phyloP scores from a whole-genome alignment of 768 basidiomycete species.

The Russula dissimulans region DNA sequence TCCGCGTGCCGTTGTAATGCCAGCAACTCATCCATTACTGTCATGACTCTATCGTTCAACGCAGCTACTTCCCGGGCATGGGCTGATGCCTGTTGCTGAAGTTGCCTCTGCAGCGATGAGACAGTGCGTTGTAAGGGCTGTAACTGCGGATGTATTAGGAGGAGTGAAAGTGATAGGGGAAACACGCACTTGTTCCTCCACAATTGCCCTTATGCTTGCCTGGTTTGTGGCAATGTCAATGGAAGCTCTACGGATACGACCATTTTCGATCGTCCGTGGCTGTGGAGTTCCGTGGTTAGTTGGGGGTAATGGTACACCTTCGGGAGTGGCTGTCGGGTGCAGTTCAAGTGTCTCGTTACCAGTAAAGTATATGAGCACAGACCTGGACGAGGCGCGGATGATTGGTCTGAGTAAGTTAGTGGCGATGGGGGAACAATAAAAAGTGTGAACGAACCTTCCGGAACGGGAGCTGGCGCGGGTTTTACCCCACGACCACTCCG shows the following conservation, averaged over 20 bases:
- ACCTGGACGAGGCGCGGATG: not conserved
- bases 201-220: slow-evolving; percentile 1
- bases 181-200: slow-evolving; percentile 14
- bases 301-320: slow-evolving; percentile 1
- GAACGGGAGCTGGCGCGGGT: slow-evolving; percentile 47
- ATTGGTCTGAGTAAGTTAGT: not conserved
- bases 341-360: not conserved
- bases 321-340: not conserved
- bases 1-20: slow-evolving; percentile 14
- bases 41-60: slow-evolving; percentile 12
- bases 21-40: slow-evolving; percentile 12
- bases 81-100: slow-evolving; percentile 13
- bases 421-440: not conserved
- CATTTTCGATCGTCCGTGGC: not conserved
- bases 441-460: slow-evolving; percentile 26
- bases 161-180: not conserved
- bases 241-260: not conserved
- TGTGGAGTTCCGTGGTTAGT: not conserved
- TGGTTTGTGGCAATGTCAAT: not conserved
- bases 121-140: slow-evolving; percentile 14
- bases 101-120: slow-evolving; percentile 14
- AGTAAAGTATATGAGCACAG: not conserved
- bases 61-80: slow-evolving; percentile 13
- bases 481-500: slow-evolving; percentile 44
- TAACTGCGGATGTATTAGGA: slow-evolving; percentile 5